phyloP scores from a whole-genome alignment of 2,329 filamentous ascomycete species.

The Penicillium sp. region DNA sequence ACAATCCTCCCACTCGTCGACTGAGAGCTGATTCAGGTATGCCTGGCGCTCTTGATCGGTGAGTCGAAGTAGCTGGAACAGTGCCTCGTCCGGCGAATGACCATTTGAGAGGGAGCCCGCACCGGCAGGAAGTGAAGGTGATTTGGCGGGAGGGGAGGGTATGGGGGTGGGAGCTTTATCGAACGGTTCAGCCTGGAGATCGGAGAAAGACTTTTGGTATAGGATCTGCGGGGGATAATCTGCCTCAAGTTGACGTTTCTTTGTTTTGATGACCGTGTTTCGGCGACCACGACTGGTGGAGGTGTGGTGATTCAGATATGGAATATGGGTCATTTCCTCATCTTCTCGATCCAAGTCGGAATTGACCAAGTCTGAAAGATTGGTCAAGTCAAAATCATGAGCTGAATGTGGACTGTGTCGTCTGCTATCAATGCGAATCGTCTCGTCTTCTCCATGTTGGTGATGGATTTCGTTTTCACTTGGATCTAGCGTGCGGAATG shows the following conservation, averaged over 20 bases:
- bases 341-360: conserved; percentile 26
- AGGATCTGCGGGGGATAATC: conserved; percentile 47
- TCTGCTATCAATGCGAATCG: conserved; percentile 18
- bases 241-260: conserved; percentile 31
- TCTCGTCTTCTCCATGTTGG: conserved; percentile 17
- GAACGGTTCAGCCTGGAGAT: conserved; percentile 48
- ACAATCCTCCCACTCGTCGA: conserved; percentile 56
- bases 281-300: conserved; percentile 22
- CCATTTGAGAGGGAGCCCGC: conserved; percentile 13
- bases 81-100: conserved; percentile 29
- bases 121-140: conserved; percentile 16
- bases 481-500: conserved; percentile 12
- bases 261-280: conserved; percentile 22
- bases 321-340: conserved; percentile 26
- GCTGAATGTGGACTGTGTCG: conserved; percentile 23
- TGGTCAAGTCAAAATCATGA: conserved; percentile 28
- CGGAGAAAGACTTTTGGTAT: conserved; percentile 41
- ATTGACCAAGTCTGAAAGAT: conserved; percentile 28
- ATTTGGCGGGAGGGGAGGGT: conserved; percentile 19
- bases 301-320: conserved; percentile 25
- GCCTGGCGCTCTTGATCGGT: conserved; percentile 37
- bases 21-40: conserved; percentile 49
- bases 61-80: conserved; percentile 33
- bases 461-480: conserved; percentile 16
- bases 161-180: conserved; percentile 36